A percentile compares a stretch with the other conserved stretches of the same genome.
These are phyloP conservation scores for Vitis rupestris DNA, from an alignment of 164 flowering plant species.

Conservation along the genomic window DNA sequence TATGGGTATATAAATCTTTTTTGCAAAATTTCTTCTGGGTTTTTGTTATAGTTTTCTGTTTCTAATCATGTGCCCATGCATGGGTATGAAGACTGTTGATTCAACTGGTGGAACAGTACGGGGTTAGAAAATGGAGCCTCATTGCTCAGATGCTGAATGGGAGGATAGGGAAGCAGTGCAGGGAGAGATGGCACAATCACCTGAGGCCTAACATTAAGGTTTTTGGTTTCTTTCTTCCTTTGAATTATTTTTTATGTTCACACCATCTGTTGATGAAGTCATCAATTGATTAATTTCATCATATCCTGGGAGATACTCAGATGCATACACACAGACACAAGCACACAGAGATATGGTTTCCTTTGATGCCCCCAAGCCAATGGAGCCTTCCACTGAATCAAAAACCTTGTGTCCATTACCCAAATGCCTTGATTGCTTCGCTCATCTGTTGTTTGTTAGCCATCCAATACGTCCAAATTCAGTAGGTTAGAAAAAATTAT, in stretches of 20 bases:
- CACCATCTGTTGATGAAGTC: too few species aligned
- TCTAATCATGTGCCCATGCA: neutral
- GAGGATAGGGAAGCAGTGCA: slow-evolving; percentile 51
- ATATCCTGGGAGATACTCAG: too few species aligned
- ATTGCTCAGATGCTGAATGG: slow-evolving; percentile 46
- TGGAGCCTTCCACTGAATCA: too few species aligned
- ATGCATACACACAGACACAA: too few species aligned
- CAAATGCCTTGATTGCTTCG: too few species aligned
- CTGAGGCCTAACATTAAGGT: slow-evolving; percentile 54
- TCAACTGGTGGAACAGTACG: slow-evolving; percentile 37
- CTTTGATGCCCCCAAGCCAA: too few species aligned
- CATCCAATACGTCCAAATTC: too few species aligned
- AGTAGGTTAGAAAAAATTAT: too few species aligned
- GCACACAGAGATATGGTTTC: too few species aligned
- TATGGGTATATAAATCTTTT: neutral
- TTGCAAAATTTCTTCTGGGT: neutral
- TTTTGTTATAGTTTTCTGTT: neutral
- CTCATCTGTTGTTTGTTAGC: too few species aligned
- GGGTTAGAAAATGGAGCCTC: slow-evolving; percentile 46
- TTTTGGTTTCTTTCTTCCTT: neutral
- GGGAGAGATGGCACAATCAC: slow-evolving; percentile 61
- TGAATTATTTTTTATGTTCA: neutral
- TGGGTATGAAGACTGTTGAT: slow-evolving; percentile 37
- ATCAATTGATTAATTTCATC: too few species aligned
- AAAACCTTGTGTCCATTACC: too few species aligned